These are phyloP conservation scores for Botryosphaeria agaves DNA, from an alignment of 2,329 filamentous ascomycete species.

Conservation along the genomic window DNA sequence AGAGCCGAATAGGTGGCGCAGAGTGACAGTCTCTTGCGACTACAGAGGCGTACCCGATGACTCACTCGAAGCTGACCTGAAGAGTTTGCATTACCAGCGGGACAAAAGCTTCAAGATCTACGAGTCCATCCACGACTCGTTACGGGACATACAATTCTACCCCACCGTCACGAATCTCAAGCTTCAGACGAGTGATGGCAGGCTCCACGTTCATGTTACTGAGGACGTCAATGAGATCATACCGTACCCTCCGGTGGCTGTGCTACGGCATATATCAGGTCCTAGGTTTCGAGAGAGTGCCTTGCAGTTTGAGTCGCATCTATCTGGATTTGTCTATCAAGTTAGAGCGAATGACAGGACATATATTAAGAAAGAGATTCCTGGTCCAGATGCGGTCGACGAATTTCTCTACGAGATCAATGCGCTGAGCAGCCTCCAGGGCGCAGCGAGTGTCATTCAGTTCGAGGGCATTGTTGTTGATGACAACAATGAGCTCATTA, in stretches of 20 bases:
- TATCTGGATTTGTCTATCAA: slow-evolving; percentile 96
- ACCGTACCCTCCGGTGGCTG: slow-evolving; percentile 55
- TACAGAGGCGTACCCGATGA: slow-evolving; percentile 65
- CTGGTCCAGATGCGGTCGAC: slow-evolving; percentile 83
- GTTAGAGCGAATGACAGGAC: slow-evolving; percentile 50
- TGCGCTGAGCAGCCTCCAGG: slow-evolving; percentile 62
- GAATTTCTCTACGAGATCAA: slow-evolving; percentile 98
- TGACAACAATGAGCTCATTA: slow-evolving; percentile 54
- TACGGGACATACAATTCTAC: slow-evolving; percentile 91
- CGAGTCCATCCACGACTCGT: slow-evolving; percentile 79
- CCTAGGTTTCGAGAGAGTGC: slow-evolving; percentile 51
- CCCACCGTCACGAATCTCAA: slow-evolving; percentile 92
- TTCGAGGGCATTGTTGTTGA: slow-evolving; percentile 83
- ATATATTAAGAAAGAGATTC: slow-evolving; percentile 96
- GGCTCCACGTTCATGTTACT: slow-evolving; percentile 91
- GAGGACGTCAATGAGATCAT: slow-evolving; percentile 95
- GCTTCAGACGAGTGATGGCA: slow-evolving; percentile 71
- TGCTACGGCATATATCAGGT: slow-evolving; percentile 52
- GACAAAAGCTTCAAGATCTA: slow-evolving; percentile 91
- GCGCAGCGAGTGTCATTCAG: slow-evolving; percentile 60
- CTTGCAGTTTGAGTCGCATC: slow-evolving; percentile 73
- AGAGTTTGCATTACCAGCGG: slow-evolving; percentile 61
- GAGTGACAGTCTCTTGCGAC: slow-evolving; percentile 86
- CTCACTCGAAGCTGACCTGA: slow-evolving; percentile 74
- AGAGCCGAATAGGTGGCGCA: slow-evolving; percentile 58